Percentiles rank a stretch among this genome's conserved stretches.
phyloP scores from a whole-genome alignment of 1,139 yeast species.

The Hyphopichia burtonii region DNA sequence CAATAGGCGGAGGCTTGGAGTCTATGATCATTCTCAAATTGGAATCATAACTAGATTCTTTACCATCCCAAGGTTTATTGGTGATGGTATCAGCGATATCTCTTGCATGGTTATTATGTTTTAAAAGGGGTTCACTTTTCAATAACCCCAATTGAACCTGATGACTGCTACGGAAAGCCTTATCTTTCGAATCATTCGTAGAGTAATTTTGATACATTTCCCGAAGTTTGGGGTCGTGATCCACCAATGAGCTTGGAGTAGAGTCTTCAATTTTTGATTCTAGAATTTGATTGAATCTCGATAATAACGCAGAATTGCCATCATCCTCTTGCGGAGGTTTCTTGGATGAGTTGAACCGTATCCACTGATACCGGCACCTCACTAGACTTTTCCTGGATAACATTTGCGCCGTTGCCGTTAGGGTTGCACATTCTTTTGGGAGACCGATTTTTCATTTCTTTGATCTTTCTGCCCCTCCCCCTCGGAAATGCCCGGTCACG shows the following conservation, averaged over 20 bases:
- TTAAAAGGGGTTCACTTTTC: slow-evolving; percentile 29
- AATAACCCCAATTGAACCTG: slow-evolving; percentile 23
- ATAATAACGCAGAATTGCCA: slow-evolving; percentile 18
- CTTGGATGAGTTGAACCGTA: background rate
- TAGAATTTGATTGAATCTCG: slow-evolving; percentile 28
- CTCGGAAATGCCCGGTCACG: too few species aligned
- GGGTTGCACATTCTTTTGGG: too few species aligned
- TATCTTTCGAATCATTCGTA: slow-evolving; percentile 10
- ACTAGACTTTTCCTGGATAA: too few species aligned
- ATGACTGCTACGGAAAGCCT: slow-evolving; percentile 13
- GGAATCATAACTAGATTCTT: slow-evolving; percentile 51
- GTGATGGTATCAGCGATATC: slow-evolving; percentile 47
- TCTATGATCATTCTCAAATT: slow-evolving; percentile 66
- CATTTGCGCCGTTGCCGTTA: too few species aligned
- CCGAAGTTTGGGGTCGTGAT: slow-evolving; percentile 19
- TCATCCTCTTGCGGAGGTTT: slow-evolving; percentile 6
- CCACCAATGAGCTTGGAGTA: slow-evolving; percentile 10
- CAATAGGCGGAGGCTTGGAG: slow-evolving; percentile 44
- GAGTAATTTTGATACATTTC: slow-evolving; percentile 11
- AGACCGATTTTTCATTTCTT: too few species aligned
- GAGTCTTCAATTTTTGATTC: slow-evolving; percentile 21
- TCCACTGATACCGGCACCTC: background rate
- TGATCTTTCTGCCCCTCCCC: too few species aligned
- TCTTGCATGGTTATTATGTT: slow-evolving; percentile 45
- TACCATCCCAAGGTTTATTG: slow-evolving; percentile 68